Conservation (phyloP, 768 basidiomycete genomes). For the Suillus plorans region DNA sequence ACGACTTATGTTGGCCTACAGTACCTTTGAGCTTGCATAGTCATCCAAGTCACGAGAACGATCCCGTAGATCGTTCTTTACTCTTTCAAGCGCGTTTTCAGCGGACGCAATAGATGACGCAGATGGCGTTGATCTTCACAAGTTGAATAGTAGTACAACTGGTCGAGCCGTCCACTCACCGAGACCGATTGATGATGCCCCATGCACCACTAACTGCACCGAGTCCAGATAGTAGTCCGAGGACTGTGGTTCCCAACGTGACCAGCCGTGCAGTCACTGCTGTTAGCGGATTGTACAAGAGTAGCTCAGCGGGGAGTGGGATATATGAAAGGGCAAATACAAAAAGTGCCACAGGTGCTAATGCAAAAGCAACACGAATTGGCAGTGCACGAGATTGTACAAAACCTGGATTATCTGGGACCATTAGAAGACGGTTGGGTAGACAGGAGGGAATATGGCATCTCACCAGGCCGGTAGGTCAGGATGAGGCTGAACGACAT, state of each 20-base stretch:
- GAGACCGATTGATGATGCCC: conserved; percentile 24
- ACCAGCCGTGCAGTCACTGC: conserved; percentile 62
- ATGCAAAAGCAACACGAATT: conserved; percentile 38
- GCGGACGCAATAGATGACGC: conserved; percentile 43
- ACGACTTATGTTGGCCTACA: conserved; percentile 2
- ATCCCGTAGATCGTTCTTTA: conserved; percentile 56
- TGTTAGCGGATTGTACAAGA: conserved; percentile 41
- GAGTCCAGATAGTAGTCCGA: conserved; percentile 80
- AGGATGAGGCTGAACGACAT: conserved; percentile 61
- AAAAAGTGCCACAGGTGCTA: conserved; percentile 54
- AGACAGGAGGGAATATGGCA: conserved; percentile 7
- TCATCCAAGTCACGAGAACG: conserved; percentile 29
- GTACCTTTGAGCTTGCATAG: conserved; percentile 25
- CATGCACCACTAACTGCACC: conserved; percentile 72
- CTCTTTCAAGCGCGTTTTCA: conserved; percentile 56
- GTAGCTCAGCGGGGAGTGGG: conserved; percentile 59
- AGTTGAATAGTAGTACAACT: neutral
- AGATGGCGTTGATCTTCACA: conserved; percentile 23
- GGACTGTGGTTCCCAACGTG: conserved; percentile 73
- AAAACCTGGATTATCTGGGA: conserved; percentile 1
- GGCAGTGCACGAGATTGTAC: conserved; percentile 29
- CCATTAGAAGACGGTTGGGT: neutral
- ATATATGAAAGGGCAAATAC: conserved; percentile 63
- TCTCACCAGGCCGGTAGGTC: conserved; percentile 37
- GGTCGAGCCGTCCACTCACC: neutral